A percentile compares a stretch with the other conserved stretches of the same genome.
Conservation (phyloP, 2,329 filamentous ascomycete genomes). For the Zymoseptoria passerinii region DNA sequence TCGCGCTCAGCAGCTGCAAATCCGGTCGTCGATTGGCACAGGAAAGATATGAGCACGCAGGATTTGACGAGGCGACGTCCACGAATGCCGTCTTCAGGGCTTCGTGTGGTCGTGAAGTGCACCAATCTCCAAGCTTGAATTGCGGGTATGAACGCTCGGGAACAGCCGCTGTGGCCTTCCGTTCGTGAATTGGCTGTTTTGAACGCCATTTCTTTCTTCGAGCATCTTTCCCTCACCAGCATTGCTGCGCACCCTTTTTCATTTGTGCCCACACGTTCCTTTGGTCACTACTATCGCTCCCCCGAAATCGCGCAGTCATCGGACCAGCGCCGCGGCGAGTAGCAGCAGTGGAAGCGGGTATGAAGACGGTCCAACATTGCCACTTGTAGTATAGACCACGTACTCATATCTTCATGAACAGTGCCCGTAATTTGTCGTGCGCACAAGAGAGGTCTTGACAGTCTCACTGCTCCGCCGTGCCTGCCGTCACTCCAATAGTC, state of each 20-base stretch:
- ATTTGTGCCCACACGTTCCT: not conserved
- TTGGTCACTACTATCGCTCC: not conserved
- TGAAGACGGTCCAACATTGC: conserved; percentile 1
- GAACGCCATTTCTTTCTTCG: not conserved
- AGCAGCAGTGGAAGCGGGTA: conserved; percentile 2
- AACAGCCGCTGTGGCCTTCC: not conserved
- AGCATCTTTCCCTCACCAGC: not conserved
- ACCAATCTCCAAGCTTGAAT: not conserved
- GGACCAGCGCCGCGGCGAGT: not conserved
- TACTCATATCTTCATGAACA: conserved; percentile 3
- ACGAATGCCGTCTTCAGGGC: not conserved
- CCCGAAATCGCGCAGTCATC: not conserved
- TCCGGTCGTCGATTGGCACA: not conserved
- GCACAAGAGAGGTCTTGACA: not conserved
- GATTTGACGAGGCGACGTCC: not conserved
- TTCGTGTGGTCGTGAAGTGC: not conserved
- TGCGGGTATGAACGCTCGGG: too few relatives aligned
- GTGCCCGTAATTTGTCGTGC: not conserved
- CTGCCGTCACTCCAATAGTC: not conserved
- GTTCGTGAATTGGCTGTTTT: not conserved
- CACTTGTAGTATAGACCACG: conserved; percentile 3
- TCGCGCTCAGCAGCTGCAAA: not conserved
- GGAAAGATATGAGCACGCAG: not conserved
- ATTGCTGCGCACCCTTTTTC: not conserved
- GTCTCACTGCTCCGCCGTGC: not conserved